A percentile compares a stretch with the other conserved stretches of the same genome.
Evolutionary conservation across 208 protist genomes (phyloP).

Genomic region (Leptomonas seymouri): DNA sequence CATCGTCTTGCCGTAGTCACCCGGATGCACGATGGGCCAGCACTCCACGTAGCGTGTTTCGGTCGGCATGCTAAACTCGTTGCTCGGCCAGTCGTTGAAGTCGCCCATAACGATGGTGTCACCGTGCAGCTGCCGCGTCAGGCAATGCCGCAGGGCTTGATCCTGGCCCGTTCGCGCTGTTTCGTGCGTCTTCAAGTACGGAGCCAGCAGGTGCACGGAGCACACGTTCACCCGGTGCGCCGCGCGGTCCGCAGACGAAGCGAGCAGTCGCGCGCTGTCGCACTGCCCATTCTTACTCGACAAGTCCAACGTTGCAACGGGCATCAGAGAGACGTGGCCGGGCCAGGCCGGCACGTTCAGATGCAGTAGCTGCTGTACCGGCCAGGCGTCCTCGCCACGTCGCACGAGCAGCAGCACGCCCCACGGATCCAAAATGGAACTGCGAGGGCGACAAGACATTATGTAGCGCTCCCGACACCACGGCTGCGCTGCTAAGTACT

Average conservation of each 20-base stretch:
- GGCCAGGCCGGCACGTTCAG: slow-evolving; percentile 89
- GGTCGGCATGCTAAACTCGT: slow-evolving; percentile 83
- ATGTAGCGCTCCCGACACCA: slow-evolving; percentile 80
- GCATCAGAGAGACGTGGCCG: slow-evolving; percentile 88
- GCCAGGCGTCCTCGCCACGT: slow-evolving; percentile 34
- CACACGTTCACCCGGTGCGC: slow-evolving; percentile 22
- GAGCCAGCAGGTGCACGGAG: slow-evolving; percentile 76
- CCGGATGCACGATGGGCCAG: slow-evolving; percentile 78
- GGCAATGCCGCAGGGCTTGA: slow-evolving; percentile 54
- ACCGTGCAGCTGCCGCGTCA: slow-evolving; percentile 50
- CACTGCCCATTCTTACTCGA: background rate
- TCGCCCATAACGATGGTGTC: slow-evolving; percentile 88
- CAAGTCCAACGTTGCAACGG: slow-evolving; percentile 59
- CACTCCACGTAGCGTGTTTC: slow-evolving; percentile 79
- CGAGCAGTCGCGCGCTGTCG: background rate
- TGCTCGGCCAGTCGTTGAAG: slow-evolving; percentile 92
- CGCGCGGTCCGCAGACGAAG: background rate
- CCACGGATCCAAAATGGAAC: slow-evolving; percentile 76
- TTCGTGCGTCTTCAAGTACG: slow-evolving; percentile 76
- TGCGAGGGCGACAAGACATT: slow-evolving; percentile 62
- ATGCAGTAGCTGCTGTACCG: slow-evolving; percentile 58
- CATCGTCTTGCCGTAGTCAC: slow-evolving; percentile 85
- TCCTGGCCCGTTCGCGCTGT: slow-evolving; percentile 80
- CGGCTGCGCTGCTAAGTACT: slow-evolving; percentile 69
- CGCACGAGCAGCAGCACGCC: slow-evolving; percentile 85